Base-by-base conservation (phyloP, 768 basidiomycete genomes). In the Crucibulum laeve region DNA sequence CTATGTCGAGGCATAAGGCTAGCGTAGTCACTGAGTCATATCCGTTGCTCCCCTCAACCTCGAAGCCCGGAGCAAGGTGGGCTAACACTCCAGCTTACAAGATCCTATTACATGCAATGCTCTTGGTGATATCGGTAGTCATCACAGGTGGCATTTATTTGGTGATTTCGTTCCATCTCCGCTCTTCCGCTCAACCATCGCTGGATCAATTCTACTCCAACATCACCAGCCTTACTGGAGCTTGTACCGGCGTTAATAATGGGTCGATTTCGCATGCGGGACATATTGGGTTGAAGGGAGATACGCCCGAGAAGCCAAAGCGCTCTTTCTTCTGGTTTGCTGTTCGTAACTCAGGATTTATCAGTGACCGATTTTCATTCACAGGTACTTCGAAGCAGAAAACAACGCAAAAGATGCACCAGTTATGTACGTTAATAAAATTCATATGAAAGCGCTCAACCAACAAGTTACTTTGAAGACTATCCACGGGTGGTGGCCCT, bases 341-440 rank as follows among this genome's bases (percentile, higher is more conserved):
- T n/a, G 10, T 3, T 6, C 8, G 3, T 18, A 14, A 8, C 24
- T 4, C 15, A 11, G 18, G 14, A 3, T 7, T 21, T 8, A 30
- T 4, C 4, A 17, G 13, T 17, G 2, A 21, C 28, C n/a, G 28
- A n/a, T 8, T 8, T n/a, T 30, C 28, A 30, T 30, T 30, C 18
- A 17, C 22, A 47, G 45, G 45, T 43, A 42, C 30, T 47, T 47
- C 36, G 42, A 43, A 24, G 45, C 45, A 1, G 45, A 47, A 39
- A 39, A 47, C 15, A 32, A 47, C 33, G 41, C 45, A 8, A 14
- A 37, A 37, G 24, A 42, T 21, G 45, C 45, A 17, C 45, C 45
- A 6, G 32, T 43, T 14, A 42, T 47, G 45, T 47, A 19, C 11
- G 40, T 21, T 11, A 7, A 19, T 22, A 15, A 10, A 5, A 25